phyloP scores from a whole-genome alignment of 495 filamentous ascomycete species.

The Podospora australis region DNA sequence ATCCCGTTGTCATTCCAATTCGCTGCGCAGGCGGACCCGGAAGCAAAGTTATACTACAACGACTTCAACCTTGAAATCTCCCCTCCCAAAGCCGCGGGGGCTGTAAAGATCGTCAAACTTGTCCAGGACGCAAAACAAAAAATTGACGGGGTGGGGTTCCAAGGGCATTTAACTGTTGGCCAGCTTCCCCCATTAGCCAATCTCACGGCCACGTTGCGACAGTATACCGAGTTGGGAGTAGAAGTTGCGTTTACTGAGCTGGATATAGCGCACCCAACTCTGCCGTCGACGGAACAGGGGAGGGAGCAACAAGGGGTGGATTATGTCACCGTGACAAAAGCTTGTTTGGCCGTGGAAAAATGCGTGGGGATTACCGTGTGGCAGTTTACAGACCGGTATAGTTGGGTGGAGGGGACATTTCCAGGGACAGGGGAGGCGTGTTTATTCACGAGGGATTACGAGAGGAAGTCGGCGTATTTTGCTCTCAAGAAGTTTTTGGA shows the following conservation, averaged over 20 bases:
- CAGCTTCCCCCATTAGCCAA: constrained; percentile 35
- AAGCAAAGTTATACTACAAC: constrained; percentile 56
- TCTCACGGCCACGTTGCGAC: constrained; percentile 33
- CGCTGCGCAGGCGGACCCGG: constrained; percentile 32
- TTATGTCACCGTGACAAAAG: constrained; percentile 47
- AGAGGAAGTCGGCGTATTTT: constrained; percentile 47
- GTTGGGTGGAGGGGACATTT: constrained; percentile 45
- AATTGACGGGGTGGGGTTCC: constrained; percentile 56
- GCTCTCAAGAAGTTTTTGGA: constrained; percentile 24
- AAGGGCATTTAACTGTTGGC: constrained; percentile 54
- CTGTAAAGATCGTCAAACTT: constrained; percentile 41
- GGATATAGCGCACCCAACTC: constrained; percentile 46
- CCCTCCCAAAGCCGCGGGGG: constrained; percentile 41
- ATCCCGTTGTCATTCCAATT: constrained; percentile 42
- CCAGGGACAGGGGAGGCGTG: constrained; percentile 47
- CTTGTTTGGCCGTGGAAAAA: constrained; percentile 45
- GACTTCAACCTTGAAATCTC: constrained; percentile 59
- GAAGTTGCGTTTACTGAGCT: constrained; percentile 61
- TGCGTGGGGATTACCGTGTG: constrained; percentile 62
- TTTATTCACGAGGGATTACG: constrained; percentile 40
- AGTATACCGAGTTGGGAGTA: constrained; percentile 42
- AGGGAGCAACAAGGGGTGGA: constrained; percentile 48
- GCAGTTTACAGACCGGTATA: constrained; percentile 58
- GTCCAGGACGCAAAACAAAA: constrained; percentile 42
- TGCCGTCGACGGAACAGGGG: constrained; percentile 31